Evolutionary conservation across 345 rosid species (phyloP).

Genomic region (Erysimum cheiranthoides): DNA sequence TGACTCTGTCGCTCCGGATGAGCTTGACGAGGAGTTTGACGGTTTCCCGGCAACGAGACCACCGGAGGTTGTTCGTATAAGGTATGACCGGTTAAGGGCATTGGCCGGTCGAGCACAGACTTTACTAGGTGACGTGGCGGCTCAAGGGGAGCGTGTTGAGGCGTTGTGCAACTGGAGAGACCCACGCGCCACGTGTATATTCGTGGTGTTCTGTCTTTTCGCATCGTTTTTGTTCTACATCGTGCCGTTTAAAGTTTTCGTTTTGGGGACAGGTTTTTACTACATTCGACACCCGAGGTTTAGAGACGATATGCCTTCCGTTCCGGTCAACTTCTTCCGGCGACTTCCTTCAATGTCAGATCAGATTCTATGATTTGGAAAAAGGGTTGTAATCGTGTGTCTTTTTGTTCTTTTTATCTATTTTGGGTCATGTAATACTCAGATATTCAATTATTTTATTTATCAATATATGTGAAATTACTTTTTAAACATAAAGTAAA

Average conservation of each 20-base stretch:
- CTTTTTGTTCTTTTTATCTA: background rate
- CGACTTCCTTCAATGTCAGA: conserved; percentile 89
- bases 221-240: conserved; percentile 73
- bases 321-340: conserved; percentile 72
- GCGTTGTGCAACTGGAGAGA: conserved; percentile 87
- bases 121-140: conserved; percentile 79
- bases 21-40: conserved; percentile 89
- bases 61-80: conserved; percentile 58
- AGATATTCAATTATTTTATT: conserved; percentile 23
- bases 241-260: conserved; percentile 70
- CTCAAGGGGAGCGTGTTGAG: conserved; percentile 84
- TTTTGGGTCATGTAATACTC: conserved; percentile 28
- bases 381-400: background rate
- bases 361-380: conserved; percentile 58
- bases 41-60: conserved; percentile 73
- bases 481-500: background rate
- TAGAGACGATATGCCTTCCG: conserved; percentile 84
- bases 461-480: background rate
- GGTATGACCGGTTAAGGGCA: conserved; percentile 82
- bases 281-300: conserved; percentile 88
- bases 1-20: conserved; percentile 68
- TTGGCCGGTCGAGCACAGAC: conserved; percentile 85
- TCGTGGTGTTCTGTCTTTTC: conserved; percentile 66
- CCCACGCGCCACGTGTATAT: conserved; percentile 84
- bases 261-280: conserved; percentile 70